Conservation (phyloP, 2,329 filamentous ascomycete species). For the Xylaria multiplex region DNA sequence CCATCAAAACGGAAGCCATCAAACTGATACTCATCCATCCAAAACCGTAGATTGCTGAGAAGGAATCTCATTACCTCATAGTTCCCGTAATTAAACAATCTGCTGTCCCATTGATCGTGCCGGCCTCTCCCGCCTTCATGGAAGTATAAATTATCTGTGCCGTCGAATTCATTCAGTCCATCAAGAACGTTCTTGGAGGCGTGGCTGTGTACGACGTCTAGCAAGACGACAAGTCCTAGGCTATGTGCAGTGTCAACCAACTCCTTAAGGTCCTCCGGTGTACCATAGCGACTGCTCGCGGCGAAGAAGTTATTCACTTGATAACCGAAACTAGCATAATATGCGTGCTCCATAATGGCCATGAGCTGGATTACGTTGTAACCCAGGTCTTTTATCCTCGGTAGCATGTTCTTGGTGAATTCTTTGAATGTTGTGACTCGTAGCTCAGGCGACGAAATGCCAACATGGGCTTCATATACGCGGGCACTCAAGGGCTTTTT, state of each 20-base stretch:
- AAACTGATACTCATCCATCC: slow-evolving; percentile 98
- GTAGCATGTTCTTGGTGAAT: slow-evolving; percentile 91
- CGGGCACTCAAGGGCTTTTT: slow-evolving; percentile 86
- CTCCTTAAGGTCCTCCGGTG: slow-evolving; percentile 94
- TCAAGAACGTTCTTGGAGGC: slow-evolving; percentile 97
- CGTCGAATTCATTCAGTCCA: slow-evolving; percentile 95
- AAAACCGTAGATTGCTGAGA: slow-evolving; percentile 93
- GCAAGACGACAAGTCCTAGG: slow-evolving; percentile 87
- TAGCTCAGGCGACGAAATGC: slow-evolving; percentile 91
- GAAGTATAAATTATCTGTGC: slow-evolving; percentile 95
- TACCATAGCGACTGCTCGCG: slow-evolving; percentile 92
- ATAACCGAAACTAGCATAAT: slow-evolving; percentile 99
- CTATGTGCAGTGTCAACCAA: slow-evolving; percentile 94
- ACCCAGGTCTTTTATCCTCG: slow-evolving; percentile 86
- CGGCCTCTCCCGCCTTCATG: slow-evolving; percentile 84
- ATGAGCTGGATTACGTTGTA: slow-evolving; percentile 99
- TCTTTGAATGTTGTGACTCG: slow-evolving; percentile 96
- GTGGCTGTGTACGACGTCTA: slow-evolving; percentile 97
- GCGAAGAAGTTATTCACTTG: slow-evolving; percentile 99
- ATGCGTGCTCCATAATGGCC: slow-evolving; percentile 99
- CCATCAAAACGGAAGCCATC: slow-evolving; percentile 98
- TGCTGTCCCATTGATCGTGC: slow-evolving; percentile 95
- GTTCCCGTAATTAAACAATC: slow-evolving; percentile 95
- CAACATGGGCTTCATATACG: slow-evolving; percentile 98
- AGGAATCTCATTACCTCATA: slow-evolving; percentile 97